These are phyloP conservation scores for Fusarium brachygibbosum DNA, from an alignment of 2,329 filamentous ascomycete species.

Conservation along the genomic window DNA sequence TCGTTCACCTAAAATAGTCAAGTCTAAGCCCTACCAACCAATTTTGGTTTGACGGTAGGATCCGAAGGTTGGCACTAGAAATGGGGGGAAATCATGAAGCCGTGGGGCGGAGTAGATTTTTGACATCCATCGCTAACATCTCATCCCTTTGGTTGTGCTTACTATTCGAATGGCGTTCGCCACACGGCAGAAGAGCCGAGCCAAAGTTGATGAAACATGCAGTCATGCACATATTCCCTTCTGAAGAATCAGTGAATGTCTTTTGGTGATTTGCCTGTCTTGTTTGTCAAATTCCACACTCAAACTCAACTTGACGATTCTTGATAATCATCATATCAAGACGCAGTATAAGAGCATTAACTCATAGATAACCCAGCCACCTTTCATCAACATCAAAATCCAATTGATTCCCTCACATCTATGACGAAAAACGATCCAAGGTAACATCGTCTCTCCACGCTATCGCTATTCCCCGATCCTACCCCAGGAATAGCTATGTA, in stretches of 20 bases:
- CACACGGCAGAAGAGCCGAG: constrained; percentile 28
- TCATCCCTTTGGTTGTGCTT: constrained; percentile 1
- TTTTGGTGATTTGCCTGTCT: background rate
- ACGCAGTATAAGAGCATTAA: background rate
- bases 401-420: background rate
- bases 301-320: background rate
- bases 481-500: constrained; percentile 6
- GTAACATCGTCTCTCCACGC: constrained; percentile 13
- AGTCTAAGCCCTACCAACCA: constrained; percentile 29
- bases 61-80: background rate
- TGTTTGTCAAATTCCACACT: background rate
- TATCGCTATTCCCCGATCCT: constrained; percentile 22
- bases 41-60: background rate
- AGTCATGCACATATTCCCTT: background rate
- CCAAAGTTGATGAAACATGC: constrained; percentile 6
- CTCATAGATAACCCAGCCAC: background rate
- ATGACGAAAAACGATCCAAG: constrained; percentile 16
- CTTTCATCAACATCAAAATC: background rate
- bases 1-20: background rate
- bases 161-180: constrained; percentile 13
- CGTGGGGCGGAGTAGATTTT: constrained; percentile 15
- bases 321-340: no score
- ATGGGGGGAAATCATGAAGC: background rate
- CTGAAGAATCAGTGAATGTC: background rate
- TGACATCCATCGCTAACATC: background rate